Evolutionary conservation across 495 filamentous ascomycete species (phyloP), one percentile per base, ranked within the genome.

Genomic region (Platismatia glauca): DNA sequence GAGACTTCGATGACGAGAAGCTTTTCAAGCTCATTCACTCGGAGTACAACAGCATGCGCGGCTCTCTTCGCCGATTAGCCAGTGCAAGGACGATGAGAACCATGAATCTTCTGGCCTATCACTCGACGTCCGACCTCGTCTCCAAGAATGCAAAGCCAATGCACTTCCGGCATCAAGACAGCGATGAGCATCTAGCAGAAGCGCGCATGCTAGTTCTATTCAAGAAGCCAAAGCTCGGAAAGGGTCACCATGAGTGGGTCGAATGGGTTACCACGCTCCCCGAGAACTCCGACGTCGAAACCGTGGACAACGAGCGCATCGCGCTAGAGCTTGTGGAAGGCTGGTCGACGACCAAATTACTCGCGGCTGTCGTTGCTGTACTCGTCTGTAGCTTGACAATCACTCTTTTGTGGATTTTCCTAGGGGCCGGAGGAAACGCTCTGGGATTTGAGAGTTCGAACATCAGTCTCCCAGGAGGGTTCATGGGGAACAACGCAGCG

Each of bases 1-100:
- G 7, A 12, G 44, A 41, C 29, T 71, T 71, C 52, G 71, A 72
- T 61, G 71, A 73, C 55, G 68, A 66, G 35, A 18, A 46, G 22
- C 44, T 73, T 20, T 71, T 70, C 69, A 60, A 31, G 16, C 62
- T 66, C 5, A 38, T 73, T 44, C 39, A 60, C 12, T 34, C 33
- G 1, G 39, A 64, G 5, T 71, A 73, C 58, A 37, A 38, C 15
- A 37, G 24, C 31, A 57, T 68, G 53, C 53, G 62, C 3, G 68
- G 68, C 3, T 16, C 55, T 0, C 34, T 66, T 3, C 43, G 55
- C 13, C 34, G 41, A 24, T 34, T 70, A 5, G 59, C 55, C 46
- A 64, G 58, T 11, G 68, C 67, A 12, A 41, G 68, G 12, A 66
- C 38, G 13, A 57, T 70, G n/a, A 29, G 50, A 31, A 50, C 29